Evolutionary conservation across 169 alveolate species (phyloP).

Genomic region (Babesia ovata): DNA sequence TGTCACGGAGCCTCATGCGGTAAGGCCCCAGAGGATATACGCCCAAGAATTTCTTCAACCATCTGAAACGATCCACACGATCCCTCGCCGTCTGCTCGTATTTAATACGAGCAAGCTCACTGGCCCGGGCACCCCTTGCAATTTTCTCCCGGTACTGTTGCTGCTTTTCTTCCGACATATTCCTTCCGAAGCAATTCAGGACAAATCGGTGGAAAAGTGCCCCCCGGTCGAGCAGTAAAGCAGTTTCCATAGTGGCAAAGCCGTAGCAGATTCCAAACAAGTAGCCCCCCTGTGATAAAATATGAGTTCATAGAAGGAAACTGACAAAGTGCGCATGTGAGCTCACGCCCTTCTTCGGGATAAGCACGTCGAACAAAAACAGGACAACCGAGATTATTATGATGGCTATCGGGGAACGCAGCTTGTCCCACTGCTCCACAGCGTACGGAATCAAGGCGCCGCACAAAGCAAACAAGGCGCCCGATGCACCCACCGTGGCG

Average conservation of each 20-base stretch:
- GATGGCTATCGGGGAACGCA: constrained; percentile 76
- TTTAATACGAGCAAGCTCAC: constrained; percentile 22
- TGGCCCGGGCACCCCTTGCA: constrained; percentile 1
- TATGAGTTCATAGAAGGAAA: neutral
- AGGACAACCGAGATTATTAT: constrained; percentile 62
- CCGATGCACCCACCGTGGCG: constrained; percentile 86
- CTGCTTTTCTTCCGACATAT: constrained; percentile 1
- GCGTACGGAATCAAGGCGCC: constrained; percentile 84
- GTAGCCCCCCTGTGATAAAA: constrained; percentile 72
- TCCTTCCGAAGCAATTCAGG: neutral
- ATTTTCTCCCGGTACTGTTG: neutral
- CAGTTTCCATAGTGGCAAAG: constrained; percentile 76
- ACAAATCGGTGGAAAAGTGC: constrained; percentile 40
- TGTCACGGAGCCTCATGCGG: constrained; percentile 22
- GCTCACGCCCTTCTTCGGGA: neutral
- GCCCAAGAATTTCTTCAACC: constrained; percentile 3
- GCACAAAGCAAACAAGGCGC: constrained; percentile 83
- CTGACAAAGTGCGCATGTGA: constrained; percentile 21
- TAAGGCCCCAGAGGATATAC: constrained; percentile 25
- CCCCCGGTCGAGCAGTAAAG: constrained; percentile 72
- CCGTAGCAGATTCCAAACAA: constrained; percentile 79
- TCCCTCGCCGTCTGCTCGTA: constrained; percentile 29
- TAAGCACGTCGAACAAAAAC: neutral
- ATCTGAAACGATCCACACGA: neutral
- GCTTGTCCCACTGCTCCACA: constrained; percentile 82